A percentile compares a stretch with the other conserved stretches of the same genome.
phyloP scores from a whole-genome alignment of 2,329 filamentous ascomycete genomes.

The Grosmannia huntii region DNA sequence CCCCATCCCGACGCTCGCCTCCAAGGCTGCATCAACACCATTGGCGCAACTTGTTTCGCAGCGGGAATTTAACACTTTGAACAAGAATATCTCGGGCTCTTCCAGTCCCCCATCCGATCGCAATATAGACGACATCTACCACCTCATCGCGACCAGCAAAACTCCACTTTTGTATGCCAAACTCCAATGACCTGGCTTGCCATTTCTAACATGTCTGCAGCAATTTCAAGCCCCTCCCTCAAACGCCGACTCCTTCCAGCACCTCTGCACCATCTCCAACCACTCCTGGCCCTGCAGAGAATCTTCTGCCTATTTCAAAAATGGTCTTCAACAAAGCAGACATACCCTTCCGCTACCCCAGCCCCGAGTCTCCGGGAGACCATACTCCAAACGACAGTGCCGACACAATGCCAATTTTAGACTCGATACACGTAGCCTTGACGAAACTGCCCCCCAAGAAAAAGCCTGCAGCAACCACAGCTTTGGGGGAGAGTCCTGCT shows the following conservation, averaged over 20 bases:
- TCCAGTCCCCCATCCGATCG: slow-evolving; percentile 31
- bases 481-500: slow-evolving; percentile 9
- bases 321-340: slow-evolving; percentile 32
- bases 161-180: slow-evolving; percentile 51
- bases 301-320: slow-evolving; percentile 37
- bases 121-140: slow-evolving; percentile 60
- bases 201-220: slow-evolving; percentile 20
- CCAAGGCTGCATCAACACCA: slow-evolving; percentile 37
- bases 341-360: slow-evolving; percentile 26
- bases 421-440: slow-evolving; percentile 12
- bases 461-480: slow-evolving; percentile 11
- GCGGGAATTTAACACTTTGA: slow-evolving; percentile 52
- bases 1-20: slow-evolving; percentile 48
- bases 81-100: slow-evolving; percentile 45
- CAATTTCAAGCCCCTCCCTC: slow-evolving; percentile 43
- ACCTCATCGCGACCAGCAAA: slow-evolving; percentile 53
- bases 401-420: slow-evolving; percentile 16
- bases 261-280: slow-evolving; percentile 11
- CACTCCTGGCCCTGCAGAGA: slow-evolving; percentile 23
- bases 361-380: slow-evolving; percentile 20
- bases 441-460: slow-evolving; percentile 15
- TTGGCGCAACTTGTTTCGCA: slow-evolving; percentile 38
- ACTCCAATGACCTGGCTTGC: not conserved
- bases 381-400: slow-evolving; percentile 3
- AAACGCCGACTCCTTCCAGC: slow-evolving; percentile 12